Conservation (phyloP, 345 rosid genomes). For the Ceriops decandra region DNA sequence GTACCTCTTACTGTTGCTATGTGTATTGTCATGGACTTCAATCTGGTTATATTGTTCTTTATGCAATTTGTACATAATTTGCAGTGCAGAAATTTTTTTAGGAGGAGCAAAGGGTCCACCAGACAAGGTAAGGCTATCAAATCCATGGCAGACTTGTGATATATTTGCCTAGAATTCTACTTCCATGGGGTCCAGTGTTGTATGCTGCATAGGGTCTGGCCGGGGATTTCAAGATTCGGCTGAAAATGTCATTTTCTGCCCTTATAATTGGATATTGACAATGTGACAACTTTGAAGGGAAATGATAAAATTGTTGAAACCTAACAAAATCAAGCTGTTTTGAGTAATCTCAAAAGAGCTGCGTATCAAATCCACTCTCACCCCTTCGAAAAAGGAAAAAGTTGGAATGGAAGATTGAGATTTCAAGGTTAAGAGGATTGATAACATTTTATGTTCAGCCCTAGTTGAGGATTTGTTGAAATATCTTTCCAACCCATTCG, state of each 20-base stretch:
- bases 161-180: neutral
- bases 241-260: neutral
- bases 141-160: neutral
- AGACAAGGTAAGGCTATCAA: constrained; percentile 60
- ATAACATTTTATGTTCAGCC: neutral
- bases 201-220: neutral
- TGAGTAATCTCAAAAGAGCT: neutral
- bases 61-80: constrained; percentile 10
- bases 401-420: too few relatives aligned
- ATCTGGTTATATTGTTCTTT: constrained; percentile 10
- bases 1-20: too few relatives aligned
- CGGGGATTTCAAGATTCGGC: too few relatives aligned
- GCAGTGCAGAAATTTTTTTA: constrained; percentile 78
- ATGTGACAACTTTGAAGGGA: neutral
- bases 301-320: neutral
- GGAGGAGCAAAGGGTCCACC: constrained; percentile 93
- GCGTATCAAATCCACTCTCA: neutral
- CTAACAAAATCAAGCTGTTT: neutral
- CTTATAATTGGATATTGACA: neutral
- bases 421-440: too few relatives aligned
- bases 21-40: neutral
- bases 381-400: too few relatives aligned
- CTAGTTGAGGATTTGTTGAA: neutral
- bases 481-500: neutral
- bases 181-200: neutral